These are phyloP conservation scores for Phytophthora palmivora DNA, from an alignment of 352 stramenopile genomes.

Conservation along the genomic window DNA sequence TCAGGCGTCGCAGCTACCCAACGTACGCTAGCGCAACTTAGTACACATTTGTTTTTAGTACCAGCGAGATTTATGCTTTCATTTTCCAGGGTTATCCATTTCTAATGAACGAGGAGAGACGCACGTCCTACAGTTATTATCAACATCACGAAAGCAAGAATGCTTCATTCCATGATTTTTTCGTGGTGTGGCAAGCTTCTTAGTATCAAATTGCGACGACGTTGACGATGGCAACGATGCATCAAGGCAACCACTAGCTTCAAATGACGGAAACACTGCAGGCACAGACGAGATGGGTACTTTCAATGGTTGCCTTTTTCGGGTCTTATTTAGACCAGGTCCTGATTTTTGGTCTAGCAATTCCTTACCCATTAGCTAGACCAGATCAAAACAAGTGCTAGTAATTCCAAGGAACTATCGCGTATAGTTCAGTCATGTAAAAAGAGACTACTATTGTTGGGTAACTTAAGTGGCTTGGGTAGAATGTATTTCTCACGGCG, in stretches of 20 bases:
- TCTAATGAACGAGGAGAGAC: background rate
- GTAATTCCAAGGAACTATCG: too few relatives aligned
- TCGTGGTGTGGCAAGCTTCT: background rate
- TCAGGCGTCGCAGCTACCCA: background rate
- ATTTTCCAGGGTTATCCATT: background rate
- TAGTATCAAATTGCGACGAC: background rate
- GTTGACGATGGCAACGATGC: background rate
- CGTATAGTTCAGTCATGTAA: too few relatives aligned
- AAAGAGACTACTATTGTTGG: too few relatives aligned
- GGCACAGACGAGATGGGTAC: background rate
- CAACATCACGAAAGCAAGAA: background rate
- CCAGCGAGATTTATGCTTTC: background rate
- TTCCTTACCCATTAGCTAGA: too few relatives aligned
- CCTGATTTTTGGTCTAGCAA: too few relatives aligned
- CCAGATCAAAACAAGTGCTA: too few relatives aligned
- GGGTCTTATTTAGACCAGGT: too few relatives aligned
- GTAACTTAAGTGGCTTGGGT: too few relatives aligned
- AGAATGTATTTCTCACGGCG: too few relatives aligned
- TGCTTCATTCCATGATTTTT: conserved; percentile 1
- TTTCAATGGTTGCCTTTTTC: too few relatives aligned
- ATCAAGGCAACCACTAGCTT: background rate
- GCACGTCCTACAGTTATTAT: background rate
- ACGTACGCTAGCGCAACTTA: background rate
- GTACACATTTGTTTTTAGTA: too few relatives aligned
- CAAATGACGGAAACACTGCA: background rate